Evolutionary conservation across 495 filamentous ascomycete species (phyloP), one percentile per base, ranked within the genome.

Genomic region (Rusavskia elegans): DNA sequence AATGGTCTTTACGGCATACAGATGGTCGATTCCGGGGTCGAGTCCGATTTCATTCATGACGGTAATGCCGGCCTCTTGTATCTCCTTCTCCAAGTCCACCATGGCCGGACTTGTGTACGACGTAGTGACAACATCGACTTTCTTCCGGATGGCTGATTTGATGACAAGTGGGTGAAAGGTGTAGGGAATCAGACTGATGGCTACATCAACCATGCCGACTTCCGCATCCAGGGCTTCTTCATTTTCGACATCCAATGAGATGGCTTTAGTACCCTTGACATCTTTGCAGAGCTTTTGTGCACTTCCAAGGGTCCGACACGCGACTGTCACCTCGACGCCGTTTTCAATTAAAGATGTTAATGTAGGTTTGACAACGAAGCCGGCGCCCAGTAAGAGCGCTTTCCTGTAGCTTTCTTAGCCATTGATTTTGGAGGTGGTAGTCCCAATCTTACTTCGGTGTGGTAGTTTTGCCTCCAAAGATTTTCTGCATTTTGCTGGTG

Each of bases 21-120:
- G 66, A 64, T 88, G 87, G 61, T 93, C 84, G 56, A 40, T 61
- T 61, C 69, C 63, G 19, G 68, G 71, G 53, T 74, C 81, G 44
- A 94, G 66, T 52, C 90, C 89, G 64, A 96, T 94, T 78, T 98
- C 92, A 64, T 98, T 96, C 84, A 98, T 85, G 53, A 98, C 89
- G 0, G 88, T 94, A 59, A 98, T 97, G 46, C 89, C 90, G 9
- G 93, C 93, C 44, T 83, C 82, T 75, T 95, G 95, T 63, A 76
- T 80, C 56, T 81, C 75, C 52, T 77, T 71, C 53, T 96, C 87
- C 29, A 98, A 74, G 71, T 87, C 92, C 66, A 80, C 60, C 89
- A 98, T 96, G 27, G 87, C 87, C 0, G 89, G 88, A 2, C 85
- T 92, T 45, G 94, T 83, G 60, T 97, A 96, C 53, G 79, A 85